phyloP scores from a whole-genome alignment of 345 rosid species.

The Rhodomyrtus tomentosa region DNA sequence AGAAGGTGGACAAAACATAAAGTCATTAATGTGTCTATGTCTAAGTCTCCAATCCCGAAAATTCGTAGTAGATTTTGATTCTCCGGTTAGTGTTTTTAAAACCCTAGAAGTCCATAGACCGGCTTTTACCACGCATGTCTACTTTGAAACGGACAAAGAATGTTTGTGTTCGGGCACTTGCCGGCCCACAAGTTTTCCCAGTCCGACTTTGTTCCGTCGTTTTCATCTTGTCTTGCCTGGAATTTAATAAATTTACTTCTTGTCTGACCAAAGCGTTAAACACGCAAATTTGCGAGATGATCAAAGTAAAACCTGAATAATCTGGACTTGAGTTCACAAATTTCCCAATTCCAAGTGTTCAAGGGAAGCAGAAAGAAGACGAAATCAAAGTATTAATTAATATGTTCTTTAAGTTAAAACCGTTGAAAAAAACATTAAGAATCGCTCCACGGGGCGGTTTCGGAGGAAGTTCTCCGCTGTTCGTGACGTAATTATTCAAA shows the following conservation, averaged over 20 bases:
- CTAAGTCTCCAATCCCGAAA: background rate
- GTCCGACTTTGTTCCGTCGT: background rate
- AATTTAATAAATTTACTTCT: background rate
- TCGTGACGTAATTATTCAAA: background rate
- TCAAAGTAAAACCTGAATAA: background rate
- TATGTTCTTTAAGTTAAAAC: background rate
- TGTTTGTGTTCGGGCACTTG: background rate
- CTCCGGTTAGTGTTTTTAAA: background rate
- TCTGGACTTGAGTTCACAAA: background rate
- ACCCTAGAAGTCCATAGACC: background rate
- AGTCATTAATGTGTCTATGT: background rate
- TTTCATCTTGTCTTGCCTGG: background rate
- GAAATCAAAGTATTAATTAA: background rate
- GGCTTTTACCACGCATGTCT: background rate
- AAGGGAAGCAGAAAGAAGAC: background rate
- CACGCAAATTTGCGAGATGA: background rate
- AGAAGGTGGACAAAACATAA: background rate
- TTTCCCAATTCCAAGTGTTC: background rate
- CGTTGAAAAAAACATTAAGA: background rate
- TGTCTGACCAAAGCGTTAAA: background rate
- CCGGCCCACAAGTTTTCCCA: background rate
- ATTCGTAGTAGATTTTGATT: background rate
- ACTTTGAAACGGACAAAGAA: background rate
- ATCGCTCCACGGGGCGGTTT: background rate
- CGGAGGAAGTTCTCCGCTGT: background rate